Evolutionary conservation across 345 rosid species (phyloP), one percentile per base, ranked within the genome.

Genomic region (Salix suchowensis): DNA sequence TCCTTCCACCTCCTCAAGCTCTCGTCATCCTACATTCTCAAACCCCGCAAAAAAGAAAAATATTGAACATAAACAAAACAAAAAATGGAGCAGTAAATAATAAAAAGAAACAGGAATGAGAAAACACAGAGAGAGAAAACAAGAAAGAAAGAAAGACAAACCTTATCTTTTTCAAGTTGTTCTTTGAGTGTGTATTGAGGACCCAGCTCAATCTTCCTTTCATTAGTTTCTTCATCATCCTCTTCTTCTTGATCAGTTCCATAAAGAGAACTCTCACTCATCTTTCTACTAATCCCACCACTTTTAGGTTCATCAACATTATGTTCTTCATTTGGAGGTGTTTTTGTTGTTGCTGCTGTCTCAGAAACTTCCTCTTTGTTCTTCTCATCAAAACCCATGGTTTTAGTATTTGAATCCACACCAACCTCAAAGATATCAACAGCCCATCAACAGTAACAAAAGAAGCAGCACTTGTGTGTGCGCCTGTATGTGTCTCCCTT

Each of bases 1-100:
- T 93, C 96, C 80, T 93, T 93, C 98, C 98, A 93, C 79, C 90
- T 93, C 87, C 97, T 90, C 84, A 93, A 85, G 88, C 98, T 93
- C 78, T 93, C 98, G 84, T 93, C 98, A 61, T 93, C 98, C 98
- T 91, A 66, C 67, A 68, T 58, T 26, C 58, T 69, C 60, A 71
- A 36, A 68, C 19, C 42, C 70, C 32, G 21, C 15, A 61, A 67
- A 23, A 36, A 28, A 60, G 23, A 21, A 36, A 73, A 39, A 2
- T 34, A 24, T 1, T 2, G 21, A 32, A 11, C 18, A 23, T 18
- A 54, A 34, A n/a, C 21, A 21, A 72, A 42, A 18, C 7, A 68
- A 19, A 65, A 73, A 16, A 34, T 67, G 24, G 62, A n/a, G 7
- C 39, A 6, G 26, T 18, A 24, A 40, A 16, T 19, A 34, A 15